Evolutionary conservation across 306 rosid genomes (phyloP).

Genomic region (Sechiopsis laciniata): DNA sequence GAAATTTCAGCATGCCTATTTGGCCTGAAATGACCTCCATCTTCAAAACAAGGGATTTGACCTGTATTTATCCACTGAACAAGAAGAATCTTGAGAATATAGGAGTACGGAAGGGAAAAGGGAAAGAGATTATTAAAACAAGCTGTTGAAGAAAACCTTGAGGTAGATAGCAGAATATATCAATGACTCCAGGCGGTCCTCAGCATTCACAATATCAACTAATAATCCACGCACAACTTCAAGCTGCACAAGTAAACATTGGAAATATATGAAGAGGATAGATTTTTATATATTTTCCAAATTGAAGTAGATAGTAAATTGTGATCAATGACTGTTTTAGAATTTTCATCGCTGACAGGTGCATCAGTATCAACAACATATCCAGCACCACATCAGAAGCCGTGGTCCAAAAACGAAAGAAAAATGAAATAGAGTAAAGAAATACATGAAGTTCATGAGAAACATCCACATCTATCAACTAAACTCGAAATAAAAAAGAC

Average conservation of each 20-base stretch:
- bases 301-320: neutral
- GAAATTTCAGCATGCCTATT: slow-evolving; percentile 96
- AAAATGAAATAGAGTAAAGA: neutral
- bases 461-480: slow-evolving; percentile 1
- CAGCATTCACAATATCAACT: slow-evolving; percentile 39
- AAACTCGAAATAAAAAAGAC: neutral
- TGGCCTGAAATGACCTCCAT: slow-evolving; percentile 93
- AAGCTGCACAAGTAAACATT: slow-evolving; percentile 46
- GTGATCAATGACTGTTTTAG: neutral
- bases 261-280: neutral
- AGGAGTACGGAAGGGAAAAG: slow-evolving; percentile 15
- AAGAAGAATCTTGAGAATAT: slow-evolving; percentile 32
- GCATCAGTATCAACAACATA: slow-evolving; percentile 8
- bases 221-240: slow-evolving; percentile 66
- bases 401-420: neutral
- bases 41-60: slow-evolving; percentile 94
- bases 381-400: too few species aligned
- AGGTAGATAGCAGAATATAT: slow-evolving; percentile 79
- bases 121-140: slow-evolving; percentile 19
- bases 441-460: neutral
- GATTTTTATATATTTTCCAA: neutral
- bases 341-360: neutral
- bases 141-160: slow-evolving; percentile 46
- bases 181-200: slow-evolving; percentile 67
- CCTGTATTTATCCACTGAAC: slow-evolving; percentile 99